These are phyloP conservation scores for Elongisporangium senticosum DNA, from an alignment of 352 stramenopile genomes.

Conservation along the genomic window DNA sequence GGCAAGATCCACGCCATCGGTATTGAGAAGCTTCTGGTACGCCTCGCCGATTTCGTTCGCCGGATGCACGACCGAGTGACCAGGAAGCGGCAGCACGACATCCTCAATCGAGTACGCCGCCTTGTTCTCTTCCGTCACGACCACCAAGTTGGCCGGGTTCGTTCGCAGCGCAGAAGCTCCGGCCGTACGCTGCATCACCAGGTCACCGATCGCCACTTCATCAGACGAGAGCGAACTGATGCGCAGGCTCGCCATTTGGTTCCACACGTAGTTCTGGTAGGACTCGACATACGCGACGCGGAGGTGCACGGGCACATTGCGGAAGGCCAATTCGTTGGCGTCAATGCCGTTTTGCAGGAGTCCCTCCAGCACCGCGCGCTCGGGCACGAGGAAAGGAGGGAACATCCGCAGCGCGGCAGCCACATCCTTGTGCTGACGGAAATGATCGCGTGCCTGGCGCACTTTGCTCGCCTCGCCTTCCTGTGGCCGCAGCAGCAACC, in stretches of 20 bases:
- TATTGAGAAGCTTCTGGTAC: conserved; percentile 49
- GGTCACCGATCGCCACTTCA: conserved; percentile 81
- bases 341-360: conserved; percentile 71
- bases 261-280: conserved; percentile 95
- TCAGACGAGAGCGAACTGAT: conserved; percentile 60
- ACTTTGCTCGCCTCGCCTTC: conserved; percentile 82
- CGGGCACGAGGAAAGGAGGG: conserved; percentile 60
- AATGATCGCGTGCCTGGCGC: conserved; percentile 67
- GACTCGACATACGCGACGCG: conserved; percentile 63
- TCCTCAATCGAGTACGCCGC: conserved; percentile 87
- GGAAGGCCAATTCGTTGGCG: conserved; percentile 65
- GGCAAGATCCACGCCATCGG: conserved; percentile 53
- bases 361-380: conserved; percentile 69
- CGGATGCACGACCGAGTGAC: conserved; percentile 84
- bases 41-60: conserved; percentile 51
- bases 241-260: conserved; percentile 89
- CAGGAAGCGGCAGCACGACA: conserved; percentile 93
- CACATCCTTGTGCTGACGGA: conserved; percentile 80
- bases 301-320: conserved; percentile 53
- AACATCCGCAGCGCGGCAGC: conserved; percentile 70
- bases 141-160: conserved; percentile 26
- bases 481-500: conserved; percentile 88
- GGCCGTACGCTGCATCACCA: conserved; percentile 52
- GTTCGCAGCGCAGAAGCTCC: conserved; percentile 3
- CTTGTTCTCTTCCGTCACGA: conserved; percentile 85